Evolutionary conservation across 176 grass and related monocot species (phyloP).

Genomic region (Otatea glauca): DNA sequence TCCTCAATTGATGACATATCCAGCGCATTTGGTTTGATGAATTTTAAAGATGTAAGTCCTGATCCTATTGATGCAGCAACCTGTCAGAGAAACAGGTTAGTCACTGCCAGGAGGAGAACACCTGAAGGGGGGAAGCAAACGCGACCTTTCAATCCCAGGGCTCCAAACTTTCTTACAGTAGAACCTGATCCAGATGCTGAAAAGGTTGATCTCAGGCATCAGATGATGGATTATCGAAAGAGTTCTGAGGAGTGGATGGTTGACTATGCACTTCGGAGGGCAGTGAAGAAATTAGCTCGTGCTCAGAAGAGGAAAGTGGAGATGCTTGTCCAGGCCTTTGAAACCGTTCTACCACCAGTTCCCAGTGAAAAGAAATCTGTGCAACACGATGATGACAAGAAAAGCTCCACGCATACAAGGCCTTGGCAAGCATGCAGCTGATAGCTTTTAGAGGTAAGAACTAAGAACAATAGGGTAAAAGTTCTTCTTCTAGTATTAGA

Average conservation of each 20-base stretch:
- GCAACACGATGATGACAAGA: constrained; percentile 36
- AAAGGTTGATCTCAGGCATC: constrained; percentile 80
- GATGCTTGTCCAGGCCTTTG: constrained; percentile 87
- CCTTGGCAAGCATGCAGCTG: constrained; percentile 48
- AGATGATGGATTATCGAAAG: constrained; percentile 64
- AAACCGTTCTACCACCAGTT: constrained; percentile 58
- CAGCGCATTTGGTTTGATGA: constrained; percentile 45
- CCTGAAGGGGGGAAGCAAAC: constrained; percentile 40
- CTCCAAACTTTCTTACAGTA: constrained; percentile 61
- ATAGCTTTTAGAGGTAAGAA: constrained; percentile 45
- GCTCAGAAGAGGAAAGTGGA: constrained; percentile 77
- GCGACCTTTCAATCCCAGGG: constrained; percentile 65
- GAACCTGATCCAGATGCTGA: constrained; percentile 66
- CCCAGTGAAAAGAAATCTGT: constrained; percentile 16
- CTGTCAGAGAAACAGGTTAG: constrained; percentile 45
- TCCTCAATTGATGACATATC: constrained; percentile 59
- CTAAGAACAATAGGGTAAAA: background rate
- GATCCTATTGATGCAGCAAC: constrained; percentile 16
- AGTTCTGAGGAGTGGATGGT: constrained; percentile 90
- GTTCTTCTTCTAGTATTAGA: background rate
- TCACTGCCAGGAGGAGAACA: constrained; percentile 41
- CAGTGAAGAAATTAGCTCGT: constrained; percentile 61
- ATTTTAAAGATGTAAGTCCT: constrained; percentile 47
- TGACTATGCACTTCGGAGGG: constrained; percentile 77
- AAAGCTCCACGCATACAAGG: constrained; percentile 32